These are phyloP conservation scores for Volutella citrinella DNA, from an alignment of 2,329 filamentous ascomycete genomes.

Conservation along the genomic window DNA sequence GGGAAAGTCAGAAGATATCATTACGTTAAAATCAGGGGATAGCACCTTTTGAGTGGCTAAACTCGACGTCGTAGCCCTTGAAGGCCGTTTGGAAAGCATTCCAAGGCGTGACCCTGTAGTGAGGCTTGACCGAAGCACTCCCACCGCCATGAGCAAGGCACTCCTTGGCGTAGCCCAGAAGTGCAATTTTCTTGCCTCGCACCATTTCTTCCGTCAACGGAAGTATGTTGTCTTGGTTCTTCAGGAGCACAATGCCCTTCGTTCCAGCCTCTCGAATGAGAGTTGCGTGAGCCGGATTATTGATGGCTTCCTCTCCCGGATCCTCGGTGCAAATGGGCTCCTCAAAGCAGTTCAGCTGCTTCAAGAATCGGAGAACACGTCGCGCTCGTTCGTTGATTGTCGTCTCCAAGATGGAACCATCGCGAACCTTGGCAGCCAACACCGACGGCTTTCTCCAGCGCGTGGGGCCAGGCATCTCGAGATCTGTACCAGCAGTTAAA, in stretches of 20 bases:
- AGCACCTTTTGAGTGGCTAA: conserved; percentile 27
- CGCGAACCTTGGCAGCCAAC: no score
- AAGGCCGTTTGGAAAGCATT: conserved; percentile 28
- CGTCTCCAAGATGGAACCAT: no score
- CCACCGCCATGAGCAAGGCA: no score
- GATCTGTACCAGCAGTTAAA: conserved; percentile 16
- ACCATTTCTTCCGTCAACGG: conserved; percentile 28
- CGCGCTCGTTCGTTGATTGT: no score
- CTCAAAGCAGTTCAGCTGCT: no score
- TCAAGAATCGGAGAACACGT: no score
- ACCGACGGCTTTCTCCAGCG: no score
- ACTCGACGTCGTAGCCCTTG: conserved; percentile 23
- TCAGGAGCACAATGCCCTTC: conserved; percentile 55
- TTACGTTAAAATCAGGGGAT: accelerated
- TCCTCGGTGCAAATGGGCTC: no score
- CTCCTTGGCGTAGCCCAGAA: conserved; percentile 35
- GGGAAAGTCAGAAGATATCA: conserved; percentile 1
- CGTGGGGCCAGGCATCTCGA: no score
- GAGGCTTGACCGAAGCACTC: conserved; percentile 32
- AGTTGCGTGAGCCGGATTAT: conserved; percentile 22
- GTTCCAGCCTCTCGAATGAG: conserved; percentile 41
- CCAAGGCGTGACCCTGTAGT: conserved; percentile 34
- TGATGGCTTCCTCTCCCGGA: no score
- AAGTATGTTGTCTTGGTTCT: conserved; percentile 9
- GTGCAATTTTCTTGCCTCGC: conserved; percentile 30